Conservation (phyloP, 768 basidiomycete genomes). For the Suillus occidentalis region DNA sequence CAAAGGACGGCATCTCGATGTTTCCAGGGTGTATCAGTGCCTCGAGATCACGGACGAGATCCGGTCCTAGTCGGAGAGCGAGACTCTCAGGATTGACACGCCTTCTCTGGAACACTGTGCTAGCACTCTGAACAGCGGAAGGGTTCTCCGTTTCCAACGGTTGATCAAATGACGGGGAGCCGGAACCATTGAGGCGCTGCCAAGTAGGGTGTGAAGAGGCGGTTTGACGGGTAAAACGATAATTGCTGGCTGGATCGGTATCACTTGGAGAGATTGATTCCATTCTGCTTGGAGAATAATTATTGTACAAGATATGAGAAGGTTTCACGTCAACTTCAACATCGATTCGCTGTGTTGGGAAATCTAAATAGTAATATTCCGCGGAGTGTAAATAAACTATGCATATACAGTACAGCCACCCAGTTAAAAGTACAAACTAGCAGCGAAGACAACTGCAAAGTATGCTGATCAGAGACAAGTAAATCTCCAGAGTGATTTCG, state of each 20-base stretch:
- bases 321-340: background rate
- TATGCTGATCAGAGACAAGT: slow-evolving; percentile 10
- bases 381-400: slow-evolving; percentile 7
- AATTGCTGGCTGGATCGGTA: background rate
- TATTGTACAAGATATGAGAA: background rate
- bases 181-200: background rate
- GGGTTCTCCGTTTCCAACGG: background rate
- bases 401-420: background rate
- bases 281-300: background rate
- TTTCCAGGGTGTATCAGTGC: slow-evolving; percentile 67
- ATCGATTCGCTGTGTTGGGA: background rate
- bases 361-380: background rate
- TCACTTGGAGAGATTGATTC: background rate
- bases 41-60: slow-evolving; percentile 71
- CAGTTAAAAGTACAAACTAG: slow-evolving; percentile 78
- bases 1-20: slow-evolving; percentile 73
- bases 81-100: slow-evolving; percentile 69
- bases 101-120: slow-evolving; percentile 32
- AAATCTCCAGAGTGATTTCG: background rate
- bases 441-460: slow-evolving; percentile 75
- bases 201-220: slow-evolving; percentile 2
- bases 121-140: background rate
- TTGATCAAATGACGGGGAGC: background rate
- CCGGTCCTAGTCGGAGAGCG: slow-evolving; percentile 63
- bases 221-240: background rate